Base-by-base conservation (phyloP, 1,284 basidiomycete genomes). In the Naganishia cerealis region DNA sequence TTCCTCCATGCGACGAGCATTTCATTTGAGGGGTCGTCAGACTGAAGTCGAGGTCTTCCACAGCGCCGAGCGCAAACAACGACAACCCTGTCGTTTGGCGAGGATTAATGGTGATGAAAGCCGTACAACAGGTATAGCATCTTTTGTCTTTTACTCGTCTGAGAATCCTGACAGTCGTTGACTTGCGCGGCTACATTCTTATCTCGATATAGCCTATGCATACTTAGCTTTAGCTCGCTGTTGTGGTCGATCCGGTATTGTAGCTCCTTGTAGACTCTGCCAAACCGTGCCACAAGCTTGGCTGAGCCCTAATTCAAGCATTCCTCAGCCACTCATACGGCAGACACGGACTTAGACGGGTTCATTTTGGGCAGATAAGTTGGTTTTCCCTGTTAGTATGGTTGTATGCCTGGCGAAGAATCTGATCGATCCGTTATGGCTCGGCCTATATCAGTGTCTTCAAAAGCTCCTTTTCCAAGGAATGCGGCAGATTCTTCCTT, bases 101-200 rank as follows among this genome's bases (percentile, higher is more conserved):
- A 46, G 95, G 95, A 0, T 86, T 98, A 58, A 98, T 99, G 95
- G 96, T 99, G 1, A 94, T 96, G 82, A 99, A 99, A 78, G 94
- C 95, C 29, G 93, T 95, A 0, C 95, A 98, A 79, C 79, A 78
- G 70, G 76, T 75, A n/a, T 7, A 71, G 62, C 56, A 18, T 1
- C 38, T 24, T 36, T 39, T 43, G 18, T 38, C n/a, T 57, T 52
- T 15, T 26, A 57, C 15, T 21, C 16, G 15, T 2, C 21, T 42
- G 39, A n/a, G 1, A 42, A 54, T n/a, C 26, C 46, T 26, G 48
- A 16, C 21, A 43, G 13, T 8, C n/a, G 40, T 68, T 67, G 65
- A 39, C 54, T 48, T 9, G 12, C 42, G 24, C 57, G 43, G 5
- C 55, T 43, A 40, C 42, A 7, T 5, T n/a, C 26, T 33, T n/a